These are phyloP conservation scores for Candida berthetii DNA, from an alignment of 805 yeast species.

Conservation along the genomic window DNA sequence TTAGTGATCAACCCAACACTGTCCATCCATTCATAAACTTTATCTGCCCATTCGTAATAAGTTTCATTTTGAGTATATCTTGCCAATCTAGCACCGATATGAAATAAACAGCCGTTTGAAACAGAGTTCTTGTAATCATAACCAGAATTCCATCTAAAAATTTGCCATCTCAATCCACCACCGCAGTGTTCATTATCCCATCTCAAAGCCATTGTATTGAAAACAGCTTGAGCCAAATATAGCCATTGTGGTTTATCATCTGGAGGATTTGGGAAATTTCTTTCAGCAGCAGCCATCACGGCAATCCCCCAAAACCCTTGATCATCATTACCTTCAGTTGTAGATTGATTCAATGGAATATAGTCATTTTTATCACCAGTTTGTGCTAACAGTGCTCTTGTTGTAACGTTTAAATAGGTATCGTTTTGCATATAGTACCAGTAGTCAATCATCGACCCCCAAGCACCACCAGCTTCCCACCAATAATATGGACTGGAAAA, in stretches of 20 bases:
- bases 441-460: conserved; percentile 53
- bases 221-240: conserved; percentile 75
- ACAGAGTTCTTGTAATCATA: conserved; percentile 82
- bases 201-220: conserved; percentile 73
- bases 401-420: conserved; percentile 50
- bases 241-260: conserved; percentile 62
- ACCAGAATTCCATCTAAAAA: conserved; percentile 83
- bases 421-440: conserved; percentile 62
- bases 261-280: conserved; percentile 72
- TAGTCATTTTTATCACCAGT: conserved; percentile 60
- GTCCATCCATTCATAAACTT: conserved; percentile 72
- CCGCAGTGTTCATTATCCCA: conserved; percentile 64
- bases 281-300: conserved; percentile 78
- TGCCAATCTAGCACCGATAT: conserved; percentile 77
- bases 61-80: conserved; percentile 69
- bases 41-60: conserved; percentile 68
- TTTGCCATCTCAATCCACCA: conserved; percentile 93
- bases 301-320: conserved; percentile 93
- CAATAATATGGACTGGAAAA: conserved; percentile 74
- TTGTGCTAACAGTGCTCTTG: conserved; percentile 57
- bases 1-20: conserved; percentile 37
- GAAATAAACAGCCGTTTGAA: conserved; percentile 79
- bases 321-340: conserved; percentile 90
- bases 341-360: conserved; percentile 74
- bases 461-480: conserved; percentile 90